phyloP scores from a whole-genome alignment of 768 basidiomycete species.

The Myochromella boudieri region DNA sequence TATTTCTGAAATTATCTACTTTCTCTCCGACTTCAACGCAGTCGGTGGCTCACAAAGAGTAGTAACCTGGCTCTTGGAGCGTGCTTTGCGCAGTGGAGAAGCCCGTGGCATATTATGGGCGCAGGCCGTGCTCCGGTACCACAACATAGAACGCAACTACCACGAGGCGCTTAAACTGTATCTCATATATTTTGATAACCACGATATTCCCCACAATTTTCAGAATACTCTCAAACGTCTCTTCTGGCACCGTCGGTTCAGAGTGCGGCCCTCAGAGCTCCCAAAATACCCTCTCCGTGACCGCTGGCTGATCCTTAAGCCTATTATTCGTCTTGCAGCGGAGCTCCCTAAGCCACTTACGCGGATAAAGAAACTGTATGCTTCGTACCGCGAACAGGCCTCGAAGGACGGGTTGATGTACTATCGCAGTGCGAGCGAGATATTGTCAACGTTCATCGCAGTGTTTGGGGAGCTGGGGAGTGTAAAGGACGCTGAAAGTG shows the following conservation, averaged over 20 bases:
- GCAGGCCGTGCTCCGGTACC: slow-evolving; percentile 8
- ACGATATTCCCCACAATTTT: slow-evolving; percentile 6
- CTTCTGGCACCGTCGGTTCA: background rate
- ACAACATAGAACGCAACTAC: slow-evolving; percentile 8
- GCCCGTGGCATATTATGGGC: slow-evolving; percentile 9
- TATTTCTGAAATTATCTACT: background rate
- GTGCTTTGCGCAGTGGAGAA: slow-evolving; percentile 4
- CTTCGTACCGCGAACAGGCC: background rate
- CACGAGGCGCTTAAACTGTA: slow-evolving; percentile 10
- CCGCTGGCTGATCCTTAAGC: slow-evolving; percentile 14
- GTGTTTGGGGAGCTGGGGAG: slow-evolving; percentile 15
- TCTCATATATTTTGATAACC: slow-evolving; percentile 2
- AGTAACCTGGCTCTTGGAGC: slow-evolving; percentile 4
- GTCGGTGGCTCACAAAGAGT: slow-evolving; percentile 6
- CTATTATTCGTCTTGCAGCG: slow-evolving; percentile 14
- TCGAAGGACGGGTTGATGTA: background rate
- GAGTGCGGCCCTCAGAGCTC: background rate
- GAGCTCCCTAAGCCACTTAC: slow-evolving; percentile 9
- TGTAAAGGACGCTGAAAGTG: slow-evolving; percentile 11
- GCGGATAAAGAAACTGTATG: slow-evolving; percentile 11
- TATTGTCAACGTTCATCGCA: slow-evolving; percentile 13
- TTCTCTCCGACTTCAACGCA: slow-evolving; percentile 7
- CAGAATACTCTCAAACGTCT: slow-evolving; percentile 1
- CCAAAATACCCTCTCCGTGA: background rate
- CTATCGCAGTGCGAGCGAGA: slow-evolving; percentile 1